Evolutionary conservation across 306 rosid species (phyloP).

Genomic region (Malus sieversii): DNA sequence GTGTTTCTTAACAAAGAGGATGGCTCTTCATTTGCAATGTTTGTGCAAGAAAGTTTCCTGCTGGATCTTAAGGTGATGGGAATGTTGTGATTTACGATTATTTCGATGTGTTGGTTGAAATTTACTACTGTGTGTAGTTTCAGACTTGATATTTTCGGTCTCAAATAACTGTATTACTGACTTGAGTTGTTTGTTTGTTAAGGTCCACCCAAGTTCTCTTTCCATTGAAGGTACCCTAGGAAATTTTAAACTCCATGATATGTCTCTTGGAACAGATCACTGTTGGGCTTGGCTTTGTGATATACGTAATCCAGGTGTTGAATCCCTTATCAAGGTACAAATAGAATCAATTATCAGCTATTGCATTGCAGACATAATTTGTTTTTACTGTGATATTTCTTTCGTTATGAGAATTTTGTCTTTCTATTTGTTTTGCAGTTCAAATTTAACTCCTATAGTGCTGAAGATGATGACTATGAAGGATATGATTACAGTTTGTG

Average conservation of each 20-base stretch:
- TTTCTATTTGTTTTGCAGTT: conserved; percentile 51
- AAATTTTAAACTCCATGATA: conserved; percentile 82
- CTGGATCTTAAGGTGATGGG: conserved; percentile 73
- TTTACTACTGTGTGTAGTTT: not conserved
- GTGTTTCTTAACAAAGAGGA: conserved; percentile 92
- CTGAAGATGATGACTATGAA: conserved; percentile 83
- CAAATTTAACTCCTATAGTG: conserved; percentile 78
- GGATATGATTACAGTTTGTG: conserved; percentile 84
- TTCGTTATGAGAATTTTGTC: not conserved
- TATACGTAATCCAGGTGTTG: conserved; percentile 86
- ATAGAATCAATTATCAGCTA: not conserved
- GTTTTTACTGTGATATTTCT: conserved; percentile 8
- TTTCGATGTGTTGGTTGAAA: not conserved
- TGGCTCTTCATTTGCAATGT: conserved; percentile 78
- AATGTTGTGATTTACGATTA: not conserved
- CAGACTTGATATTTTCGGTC: not conserved
- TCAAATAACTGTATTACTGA: conserved; percentile 3
- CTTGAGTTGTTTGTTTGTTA: conserved; percentile 11
- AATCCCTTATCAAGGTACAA: conserved; percentile 82
- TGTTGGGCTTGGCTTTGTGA: conserved; percentile 98
- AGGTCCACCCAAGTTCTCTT: conserved; percentile 93
- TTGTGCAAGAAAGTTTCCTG: conserved; percentile 85
- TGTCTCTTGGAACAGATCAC: conserved; percentile 63
- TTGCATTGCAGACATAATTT: conserved; percentile 5
- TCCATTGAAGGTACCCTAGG: conserved; percentile 89